Base-by-base conservation (phyloP, 192 early-diverging fungal genomes). In the Rhizophagus clarus region DNA sequence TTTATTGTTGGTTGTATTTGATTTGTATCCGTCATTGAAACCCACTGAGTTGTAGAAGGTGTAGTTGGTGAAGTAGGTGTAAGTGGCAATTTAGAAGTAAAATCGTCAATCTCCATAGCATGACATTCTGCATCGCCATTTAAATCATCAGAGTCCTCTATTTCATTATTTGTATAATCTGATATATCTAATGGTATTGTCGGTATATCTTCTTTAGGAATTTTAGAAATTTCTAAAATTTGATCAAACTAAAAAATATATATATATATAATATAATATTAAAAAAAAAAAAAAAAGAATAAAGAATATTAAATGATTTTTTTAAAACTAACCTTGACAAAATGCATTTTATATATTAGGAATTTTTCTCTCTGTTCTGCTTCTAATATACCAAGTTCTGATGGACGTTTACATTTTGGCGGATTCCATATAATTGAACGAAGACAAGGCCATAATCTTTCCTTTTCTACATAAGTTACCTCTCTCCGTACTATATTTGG, bases 61-160 rank as follows among this genome's bases (percentile, higher is more conserved):
- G 62, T 64, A 1, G 62, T 64, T 64, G 62, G 62, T 64, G 62
- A 64, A 64, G 62, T 64, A 11, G 62, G 62, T 9, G 62, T 64
- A 64, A 64, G 62, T 64, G 62, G 62, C 20, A 64, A 64, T 64
- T 64, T 64, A 26, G 62, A 64, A 12, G 62, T 12, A 3, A 64
- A 64, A 61, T 61, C 60, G 26, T 64, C 62, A 12, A 64, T 11
- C 11, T 64, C 62, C 62, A 64, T 64, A 12, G 24, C n/a, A 64
- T 64, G 26, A 28, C 28, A 28, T 0, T 64, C 28, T 28, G 0
- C 24, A 11, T 64, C 62, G 9, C 28, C n/a, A 28, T 28, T 64
- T 28, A 28, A 28, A 64, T 64, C 28, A 64, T 64, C 62, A 20
- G 51, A 56, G 15, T 56, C 51, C 20, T 56, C 51, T 17, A 56